These are phyloP conservation scores for Larix kaempferi DNA, from an alignment of 75 land plant genomes.

Conservation along the genomic window DNA sequence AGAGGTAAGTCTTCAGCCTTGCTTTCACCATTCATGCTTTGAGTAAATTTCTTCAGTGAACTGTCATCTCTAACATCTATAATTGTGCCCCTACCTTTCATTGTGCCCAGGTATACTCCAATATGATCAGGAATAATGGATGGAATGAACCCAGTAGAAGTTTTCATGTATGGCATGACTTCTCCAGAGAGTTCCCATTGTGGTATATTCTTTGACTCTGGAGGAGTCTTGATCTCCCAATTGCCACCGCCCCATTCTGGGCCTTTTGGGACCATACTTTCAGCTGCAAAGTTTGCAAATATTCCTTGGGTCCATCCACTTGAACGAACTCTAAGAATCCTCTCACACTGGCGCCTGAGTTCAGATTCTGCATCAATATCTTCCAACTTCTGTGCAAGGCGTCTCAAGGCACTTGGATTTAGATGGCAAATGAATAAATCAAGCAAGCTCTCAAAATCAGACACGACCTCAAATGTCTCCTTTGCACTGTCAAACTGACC, in stretches of 20 bases:
- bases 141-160: slow-evolving; percentile 85
- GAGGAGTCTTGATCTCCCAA: slow-evolving; percentile 93
- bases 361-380: slow-evolving; percentile 78
- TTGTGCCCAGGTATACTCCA: slow-evolving; percentile 93
- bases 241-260: slow-evolving; percentile 99
- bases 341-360: slow-evolving; percentile 82
- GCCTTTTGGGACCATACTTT: slow-evolving; percentile 98
- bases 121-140: slow-evolving; percentile 89
- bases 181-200: slow-evolving; percentile 98
- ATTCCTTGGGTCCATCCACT: slow-evolving; percentile 97
- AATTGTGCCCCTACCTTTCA: slow-evolving; percentile 96
- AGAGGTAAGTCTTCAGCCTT: slow-evolving; percentile 27
- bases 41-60: slow-evolving; percentile 49
- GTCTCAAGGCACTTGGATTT: slow-evolving; percentile 95
- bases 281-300: slow-evolving; percentile 97
- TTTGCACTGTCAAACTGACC: slow-evolving; percentile 98
- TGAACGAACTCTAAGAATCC: slow-evolving; percentile 84
- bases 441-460: slow-evolving; percentile 91
- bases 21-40: slow-evolving; percentile 34
- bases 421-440: slow-evolving; percentile 97
- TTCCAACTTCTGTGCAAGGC: slow-evolving; percentile 87
- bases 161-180: slow-evolving; percentile 98
- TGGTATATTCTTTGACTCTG: slow-evolving; percentile 57
- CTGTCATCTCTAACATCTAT: slow-evolving; percentile 89
- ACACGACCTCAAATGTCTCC: slow-evolving; percentile 94